These are phyloP conservation scores for Lecanicillium sp. DNA, from an alignment of 2,329 filamentous ascomycete species.

Conservation along the genomic window DNA sequence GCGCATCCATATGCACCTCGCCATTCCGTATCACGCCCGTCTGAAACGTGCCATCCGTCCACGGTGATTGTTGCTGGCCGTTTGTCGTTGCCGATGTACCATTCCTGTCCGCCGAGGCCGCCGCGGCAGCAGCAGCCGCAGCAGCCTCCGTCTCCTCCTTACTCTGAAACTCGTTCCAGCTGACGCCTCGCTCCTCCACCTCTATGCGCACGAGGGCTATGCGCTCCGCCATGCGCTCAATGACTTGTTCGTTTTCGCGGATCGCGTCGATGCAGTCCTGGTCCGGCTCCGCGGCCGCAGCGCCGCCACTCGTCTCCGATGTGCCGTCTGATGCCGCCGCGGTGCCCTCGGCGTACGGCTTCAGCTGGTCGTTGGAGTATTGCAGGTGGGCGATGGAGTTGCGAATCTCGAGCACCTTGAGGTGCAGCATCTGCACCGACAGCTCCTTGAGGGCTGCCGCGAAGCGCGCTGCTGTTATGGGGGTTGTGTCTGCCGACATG, in stretches of 20 bases:
- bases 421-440: slow-evolving; percentile 57
- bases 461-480: slow-evolving; percentile 57
- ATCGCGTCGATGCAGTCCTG: slow-evolving; percentile 68
- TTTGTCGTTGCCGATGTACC: slow-evolving; percentile 14
- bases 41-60: slow-evolving; percentile 58
- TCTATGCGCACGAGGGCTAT: slow-evolving; percentile 57
- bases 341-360: slow-evolving; percentile 54
- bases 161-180: slow-evolving; percentile 49
- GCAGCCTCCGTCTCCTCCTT: slow-evolving; percentile 34
- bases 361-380: slow-evolving; percentile 65
- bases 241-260: slow-evolving; percentile 61
- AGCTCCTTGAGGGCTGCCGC: slow-evolving; percentile 60
- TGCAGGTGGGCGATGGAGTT: slow-evolving; percentile 69
- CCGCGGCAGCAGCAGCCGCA: slow-evolving; percentile 13
- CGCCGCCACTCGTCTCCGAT: slow-evolving; percentile 3
- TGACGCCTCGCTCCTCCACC: slow-evolving; percentile 49
- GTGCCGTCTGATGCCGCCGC: slow-evolving; percentile 22
- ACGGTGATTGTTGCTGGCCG: slow-evolving; percentile 33
- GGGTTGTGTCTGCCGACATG: slow-evolving; percentile 56
- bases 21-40: slow-evolving; percentile 48
- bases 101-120: slow-evolving; percentile 4
- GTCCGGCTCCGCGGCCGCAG: slow-evolving; percentile 36
- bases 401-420: slow-evolving; percentile 68
- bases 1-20: slow-evolving; percentile 35
- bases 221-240: slow-evolving; percentile 59